Base-by-base conservation (phyloP, 306 rosid genomes). In the Lupinus albus region DNA sequence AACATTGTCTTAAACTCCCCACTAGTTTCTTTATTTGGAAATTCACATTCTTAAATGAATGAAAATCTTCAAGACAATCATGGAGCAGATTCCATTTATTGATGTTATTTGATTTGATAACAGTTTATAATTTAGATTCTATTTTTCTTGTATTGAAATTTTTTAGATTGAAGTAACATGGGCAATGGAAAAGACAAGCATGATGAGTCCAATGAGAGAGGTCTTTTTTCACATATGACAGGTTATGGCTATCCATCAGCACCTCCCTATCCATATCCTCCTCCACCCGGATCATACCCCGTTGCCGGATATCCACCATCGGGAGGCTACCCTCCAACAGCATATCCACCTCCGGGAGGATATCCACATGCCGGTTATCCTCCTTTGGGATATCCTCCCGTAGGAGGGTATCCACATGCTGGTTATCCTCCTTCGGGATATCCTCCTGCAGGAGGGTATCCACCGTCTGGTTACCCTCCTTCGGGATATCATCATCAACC, bases 131-230 rank as follows among this genome's bases (percentile, higher is more conserved):
- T 15, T 61, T 63, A 11, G 25, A 36, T 11, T 53, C 20, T 4
- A 20, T 25, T 20, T n/a, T 56, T 63, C 38, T 33, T 49, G 15
- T 38, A 42, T 44, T 50, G 63, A 13, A 52, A 50, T 10, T 17
- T 33, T 32, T 41, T 7, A 53, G 75, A 63, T 64, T 61, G 68
- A 70, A 77, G 52, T 64, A 80, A 67, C 46, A 84, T 84, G 88
- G 73, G 30, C 32, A n/a, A 62, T 13, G 64, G 45, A 21, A 74
- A 68, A 25, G 60, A 52, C 35, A 69, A 49, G 63, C 33, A 47
- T 51, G 80, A n/a, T 47, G 85, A 73, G 44, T 64, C 75, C 13
- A 62, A 48, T 39, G 84, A 80, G 42, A 84, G 30, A 57, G 81
- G 85, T 33, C 1, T 73, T n/a, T 83, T 54, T 74, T 71, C 84